These are phyloP conservation scores for Stylonectria norvegica DNA, from an alignment of 2,329 filamentous ascomycete species.

Conservation along the genomic window DNA sequence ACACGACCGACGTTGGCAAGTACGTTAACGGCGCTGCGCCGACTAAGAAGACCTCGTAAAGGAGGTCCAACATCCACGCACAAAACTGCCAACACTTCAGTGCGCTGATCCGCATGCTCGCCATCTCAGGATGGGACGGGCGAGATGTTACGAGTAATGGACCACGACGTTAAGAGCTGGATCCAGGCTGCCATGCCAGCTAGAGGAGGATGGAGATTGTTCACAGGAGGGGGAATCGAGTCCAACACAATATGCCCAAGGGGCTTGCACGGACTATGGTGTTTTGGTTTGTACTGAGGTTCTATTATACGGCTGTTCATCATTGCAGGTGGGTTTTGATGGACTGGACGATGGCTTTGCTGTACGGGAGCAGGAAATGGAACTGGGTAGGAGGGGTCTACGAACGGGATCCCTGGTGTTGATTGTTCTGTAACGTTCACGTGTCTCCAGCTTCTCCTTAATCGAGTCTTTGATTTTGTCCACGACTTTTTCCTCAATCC, in stretches of 20 bases:
- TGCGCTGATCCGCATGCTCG: constrained; percentile 8
- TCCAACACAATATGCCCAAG: no score
- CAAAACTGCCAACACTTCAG: constrained; percentile 4
- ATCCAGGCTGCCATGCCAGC: constrained; percentile 14
- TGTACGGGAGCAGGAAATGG: constrained; percentile 13
- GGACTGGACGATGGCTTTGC: constrained; percentile 11
- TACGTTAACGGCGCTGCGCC: constrained; percentile 59
- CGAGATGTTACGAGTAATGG: constrained; percentile 16
- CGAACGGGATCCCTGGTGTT: constrained; percentile 21
- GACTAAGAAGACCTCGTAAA: constrained; percentile 47
- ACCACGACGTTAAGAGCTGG: constrained; percentile 19
- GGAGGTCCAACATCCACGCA: constrained; percentile 1
- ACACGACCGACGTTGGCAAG: constrained; percentile 73
- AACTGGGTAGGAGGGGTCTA: constrained; percentile 11
- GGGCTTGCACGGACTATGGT: no score
- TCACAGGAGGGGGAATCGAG: constrained; percentile 4
- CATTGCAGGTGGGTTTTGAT: constrained; percentile 12
- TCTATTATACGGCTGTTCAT: no score
- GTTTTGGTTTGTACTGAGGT: no score
- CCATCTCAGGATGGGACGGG: no score
- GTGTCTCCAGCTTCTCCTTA: constrained; percentile 6
- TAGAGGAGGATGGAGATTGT: constrained; percentile 8
- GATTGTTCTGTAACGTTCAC: constrained; percentile 13
- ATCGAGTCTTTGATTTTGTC: constrained; percentile 6
- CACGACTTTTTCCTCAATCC: no score